Evolutionary conservation across 257 asterid genomes (phyloP).

Genomic region (Jasminum sambac): DNA sequence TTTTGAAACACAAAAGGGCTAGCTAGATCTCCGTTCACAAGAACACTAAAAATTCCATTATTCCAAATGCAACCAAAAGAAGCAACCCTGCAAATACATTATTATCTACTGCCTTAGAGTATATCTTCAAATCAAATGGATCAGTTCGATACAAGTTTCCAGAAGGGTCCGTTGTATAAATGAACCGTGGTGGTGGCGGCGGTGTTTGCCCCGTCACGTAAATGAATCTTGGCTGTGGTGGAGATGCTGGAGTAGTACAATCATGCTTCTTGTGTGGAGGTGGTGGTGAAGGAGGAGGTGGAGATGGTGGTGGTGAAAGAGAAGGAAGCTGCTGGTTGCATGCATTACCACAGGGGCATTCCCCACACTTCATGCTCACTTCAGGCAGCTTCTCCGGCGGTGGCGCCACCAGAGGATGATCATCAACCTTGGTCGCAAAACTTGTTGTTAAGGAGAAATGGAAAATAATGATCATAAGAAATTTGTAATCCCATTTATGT

Average conservation of each 20-base stretch:
- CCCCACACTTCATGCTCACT: conserved; percentile 64
- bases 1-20: neutral
- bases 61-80: conserved; percentile 24
- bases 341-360: conserved; percentile 62
- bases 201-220: conserved; percentile 15
- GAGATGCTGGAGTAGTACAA: conserved; percentile 27
- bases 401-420: neutral
- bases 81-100: conserved; percentile 4
- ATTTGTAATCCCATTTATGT: conserved; percentile 18
- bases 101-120: conserved; percentile 25
- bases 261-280: neutral
- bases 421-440: conserved; percentile 23
- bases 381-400: conserved; percentile 18
- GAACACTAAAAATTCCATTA: conserved; percentile 21
- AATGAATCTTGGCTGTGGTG: conserved; percentile 37
- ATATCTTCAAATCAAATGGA: conserved; percentile 37
- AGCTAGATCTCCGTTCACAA: neutral
- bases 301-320: conserved; percentile 30
- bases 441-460: conserved; percentile 1
- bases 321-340: conserved; percentile 40
- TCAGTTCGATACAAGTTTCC: conserved; percentile 30
- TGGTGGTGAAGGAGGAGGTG: conserved; percentile 21
- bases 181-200: conserved; percentile 25
- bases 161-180: conserved; percentile 27
- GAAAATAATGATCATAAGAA: conserved; percentile 22